These are phyloP conservation scores for Scutellaria baicalensis DNA, from an alignment of 257 asterid genomes.

Conservation along the genomic window DNA sequence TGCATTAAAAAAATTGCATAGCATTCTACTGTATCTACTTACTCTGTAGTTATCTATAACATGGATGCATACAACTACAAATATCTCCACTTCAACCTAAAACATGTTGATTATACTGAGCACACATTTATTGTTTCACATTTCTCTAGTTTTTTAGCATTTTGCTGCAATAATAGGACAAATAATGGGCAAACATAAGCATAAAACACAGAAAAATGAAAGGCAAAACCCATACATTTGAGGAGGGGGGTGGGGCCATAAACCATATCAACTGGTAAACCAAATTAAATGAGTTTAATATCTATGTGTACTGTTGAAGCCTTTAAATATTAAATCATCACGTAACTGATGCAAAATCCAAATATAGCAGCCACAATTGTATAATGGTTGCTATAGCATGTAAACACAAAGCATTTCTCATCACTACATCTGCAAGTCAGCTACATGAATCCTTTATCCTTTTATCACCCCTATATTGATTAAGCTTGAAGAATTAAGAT, in stretches of 20 bases:
- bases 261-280: background rate
- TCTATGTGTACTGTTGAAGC: background rate
- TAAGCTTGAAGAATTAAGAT: background rate
- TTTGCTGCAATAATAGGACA: background rate
- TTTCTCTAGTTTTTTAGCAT: background rate
- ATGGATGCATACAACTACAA: background rate
- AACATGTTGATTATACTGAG: background rate
- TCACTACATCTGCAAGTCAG: background rate
- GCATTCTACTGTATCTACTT: background rate
- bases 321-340: background rate
- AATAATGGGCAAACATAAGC: background rate
- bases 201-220: background rate
- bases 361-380: background rate
- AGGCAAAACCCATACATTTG: background rate
- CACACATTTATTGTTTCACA: background rate
- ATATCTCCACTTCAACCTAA: background rate
- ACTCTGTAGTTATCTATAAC: background rate
- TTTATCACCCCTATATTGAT: background rate
- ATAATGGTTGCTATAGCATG: background rate
- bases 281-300: background rate
- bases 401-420: background rate
- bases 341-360: background rate
- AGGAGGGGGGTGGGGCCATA: background rate
- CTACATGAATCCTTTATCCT: background rate
- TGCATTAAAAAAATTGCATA: background rate